Conservation (phyloP, 2,329 filamentous ascomycete genomes). For the Diaporthe aspalathi region DNA sequence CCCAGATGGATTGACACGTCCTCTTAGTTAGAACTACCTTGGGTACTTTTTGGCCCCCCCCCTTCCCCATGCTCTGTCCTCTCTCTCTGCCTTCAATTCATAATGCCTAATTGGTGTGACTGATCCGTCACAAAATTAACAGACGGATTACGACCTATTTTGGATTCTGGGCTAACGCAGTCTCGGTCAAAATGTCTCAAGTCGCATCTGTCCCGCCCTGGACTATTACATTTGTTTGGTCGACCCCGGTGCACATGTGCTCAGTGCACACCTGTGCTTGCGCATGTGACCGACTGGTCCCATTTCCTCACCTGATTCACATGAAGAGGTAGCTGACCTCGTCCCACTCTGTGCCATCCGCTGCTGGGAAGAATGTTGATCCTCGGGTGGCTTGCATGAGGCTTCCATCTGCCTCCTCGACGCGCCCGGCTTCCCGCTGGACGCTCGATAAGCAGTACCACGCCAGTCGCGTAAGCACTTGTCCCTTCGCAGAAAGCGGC, state of each 20-base stretch:
- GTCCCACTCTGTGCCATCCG: slow-evolving; percentile 27
- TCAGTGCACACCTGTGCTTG: slow-evolving; percentile 3
- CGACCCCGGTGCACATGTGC: background rate
- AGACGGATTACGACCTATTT: background rate
- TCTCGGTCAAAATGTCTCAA: slow-evolving; percentile 21
- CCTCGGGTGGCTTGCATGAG: slow-evolving; percentile 32
- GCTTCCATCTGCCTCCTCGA: slow-evolving; percentile 26
- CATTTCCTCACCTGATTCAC: background rate
- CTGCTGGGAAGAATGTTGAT: slow-evolving; percentile 28
- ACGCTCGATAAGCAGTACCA: slow-evolving; percentile 37
- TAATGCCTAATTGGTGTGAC: slow-evolving; percentile 12
- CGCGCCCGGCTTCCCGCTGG: slow-evolving; percentile 5
- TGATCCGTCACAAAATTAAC: slow-evolving; percentile 22
- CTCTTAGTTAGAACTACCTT: slow-evolving; percentile 12
- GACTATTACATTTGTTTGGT: slow-evolving; percentile 8
- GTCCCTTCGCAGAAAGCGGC: slow-evolving; percentile 11
- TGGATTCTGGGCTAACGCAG: slow-evolving; percentile 6
- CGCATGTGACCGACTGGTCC: background rate
- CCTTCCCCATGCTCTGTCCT: background rate
- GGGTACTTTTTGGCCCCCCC: slow-evolving; percentile 4
- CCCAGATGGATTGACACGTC: background rate
- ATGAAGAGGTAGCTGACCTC: slow-evolving; percentile 35
- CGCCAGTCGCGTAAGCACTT: slow-evolving; percentile 35
- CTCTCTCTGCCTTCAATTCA: background rate
- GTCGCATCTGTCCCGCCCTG: background rate